These are phyloP conservation scores for Solanum sejunctum DNA, from an alignment of 257 asterid species.

Conservation along the genomic window DNA sequence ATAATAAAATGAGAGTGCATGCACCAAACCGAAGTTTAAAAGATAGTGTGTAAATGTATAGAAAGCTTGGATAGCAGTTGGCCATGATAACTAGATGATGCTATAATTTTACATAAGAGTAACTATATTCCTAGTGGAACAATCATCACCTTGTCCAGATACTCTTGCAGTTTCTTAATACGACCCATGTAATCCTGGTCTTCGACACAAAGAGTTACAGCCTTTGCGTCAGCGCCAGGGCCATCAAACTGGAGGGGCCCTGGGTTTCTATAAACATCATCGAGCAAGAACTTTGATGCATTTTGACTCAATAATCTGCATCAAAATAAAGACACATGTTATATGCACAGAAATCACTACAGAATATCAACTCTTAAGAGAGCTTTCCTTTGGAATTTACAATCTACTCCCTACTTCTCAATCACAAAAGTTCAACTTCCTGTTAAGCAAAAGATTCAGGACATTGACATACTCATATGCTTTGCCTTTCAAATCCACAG, in stretches of 20 bases:
- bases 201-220: constrained; percentile 77
- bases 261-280: constrained; percentile 86
- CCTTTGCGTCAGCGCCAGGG: constrained; percentile 83
- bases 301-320: constrained; percentile 72
- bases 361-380: background rate
- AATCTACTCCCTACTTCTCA: background rate
- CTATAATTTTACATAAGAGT: background rate
- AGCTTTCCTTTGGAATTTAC: background rate
- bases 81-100: background rate
- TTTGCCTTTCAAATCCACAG: constrained; percentile 92
- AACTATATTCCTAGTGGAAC: background rate
- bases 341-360: background rate
- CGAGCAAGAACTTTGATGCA: constrained; percentile 69
- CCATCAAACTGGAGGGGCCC: constrained; percentile 99
- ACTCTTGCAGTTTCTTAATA: constrained; percentile 51
- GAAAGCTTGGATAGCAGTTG: background rate
- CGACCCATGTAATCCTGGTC: constrained; percentile 92
- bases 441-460: background rate
- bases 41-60: background rate
- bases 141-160: constrained; percentile 40
- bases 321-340: background rate
- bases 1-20: background rate
- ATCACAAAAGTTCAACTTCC: background rate
- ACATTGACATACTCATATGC: constrained; percentile 57
- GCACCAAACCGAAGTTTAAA: background rate